Evolutionary conservation across 208 protist species (phyloP).

Genomic region (Blechomonas ayalai): DNA sequence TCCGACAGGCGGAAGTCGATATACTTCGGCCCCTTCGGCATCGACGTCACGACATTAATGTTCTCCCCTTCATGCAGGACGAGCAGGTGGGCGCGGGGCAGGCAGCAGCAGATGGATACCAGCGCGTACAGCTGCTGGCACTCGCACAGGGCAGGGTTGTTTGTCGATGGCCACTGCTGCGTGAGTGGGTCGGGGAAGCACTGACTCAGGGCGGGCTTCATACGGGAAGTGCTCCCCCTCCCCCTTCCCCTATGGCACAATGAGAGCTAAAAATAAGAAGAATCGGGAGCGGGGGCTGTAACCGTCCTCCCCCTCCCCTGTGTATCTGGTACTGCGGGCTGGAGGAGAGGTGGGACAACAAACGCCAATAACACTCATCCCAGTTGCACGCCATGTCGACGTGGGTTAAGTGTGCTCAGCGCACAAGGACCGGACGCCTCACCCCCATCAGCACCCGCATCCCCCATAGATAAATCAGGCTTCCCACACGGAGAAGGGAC

Average conservation of each 20-base stretch:
- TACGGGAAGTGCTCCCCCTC: background rate
- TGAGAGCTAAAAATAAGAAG: background rate
- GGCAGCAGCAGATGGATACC: constrained; percentile 76
- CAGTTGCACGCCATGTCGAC: too few species aligned
- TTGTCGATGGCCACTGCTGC: constrained; percentile 64
- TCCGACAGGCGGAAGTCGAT: constrained; percentile 62
- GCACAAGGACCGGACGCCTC: too few species aligned
- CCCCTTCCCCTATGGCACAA: background rate
- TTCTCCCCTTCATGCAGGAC: constrained; percentile 57
- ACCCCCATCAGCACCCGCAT: background rate
- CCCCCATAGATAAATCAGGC: constrained; percentile 7
- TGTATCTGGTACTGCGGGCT: background rate
- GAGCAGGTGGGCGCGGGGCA: constrained; percentile 70
- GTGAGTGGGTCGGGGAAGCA: constrained; percentile 82
- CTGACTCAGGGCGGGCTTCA: constrained; percentile 51
- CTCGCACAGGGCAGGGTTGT: constrained; percentile 69
- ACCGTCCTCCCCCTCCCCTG: too few species aligned
- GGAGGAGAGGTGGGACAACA: background rate
- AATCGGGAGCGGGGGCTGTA: background rate
- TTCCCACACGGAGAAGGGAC: constrained; percentile 7
- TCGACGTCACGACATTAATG: constrained; percentile 63
- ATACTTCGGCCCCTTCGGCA: constrained; percentile 75
- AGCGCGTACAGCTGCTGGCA: constrained; percentile 81
- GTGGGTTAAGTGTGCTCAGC: too few species aligned
- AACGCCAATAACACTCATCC: background rate